Evolutionary conservation across 202 grass and related monocot genomes (phyloP).

Genomic region (Setaria viridis): DNA sequence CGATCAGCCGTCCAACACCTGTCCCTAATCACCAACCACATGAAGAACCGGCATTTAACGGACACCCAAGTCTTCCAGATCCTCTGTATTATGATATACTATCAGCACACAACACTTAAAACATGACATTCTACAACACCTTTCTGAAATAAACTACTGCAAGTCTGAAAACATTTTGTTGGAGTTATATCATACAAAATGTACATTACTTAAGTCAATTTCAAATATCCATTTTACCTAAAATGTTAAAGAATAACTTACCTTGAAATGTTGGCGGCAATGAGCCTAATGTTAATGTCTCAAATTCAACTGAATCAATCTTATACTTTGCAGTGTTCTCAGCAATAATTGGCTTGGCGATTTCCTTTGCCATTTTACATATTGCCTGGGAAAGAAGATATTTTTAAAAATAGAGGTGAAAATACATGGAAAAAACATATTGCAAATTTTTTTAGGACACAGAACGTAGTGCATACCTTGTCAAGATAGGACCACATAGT

Average conservation of each 20-base stretch:
- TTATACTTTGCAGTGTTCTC: conserved; percentile 84
- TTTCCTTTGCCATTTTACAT: conserved; percentile 82
- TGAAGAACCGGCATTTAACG: too few relatives aligned
- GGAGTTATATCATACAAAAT: conserved; percentile 20
- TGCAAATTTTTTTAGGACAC: neutral
- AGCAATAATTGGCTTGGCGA: conserved; percentile 81
- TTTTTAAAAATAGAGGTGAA: neutral
- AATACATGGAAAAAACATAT: conserved; percentile 15
- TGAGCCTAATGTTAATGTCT: conserved; percentile 79
- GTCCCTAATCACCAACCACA: too few relatives aligned
- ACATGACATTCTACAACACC: neutral
- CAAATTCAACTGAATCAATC: conserved; percentile 87
- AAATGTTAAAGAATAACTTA: conserved; percentile 43
- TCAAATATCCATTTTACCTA: neutral
- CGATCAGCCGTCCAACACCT: too few relatives aligned
- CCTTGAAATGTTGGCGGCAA: conserved; percentile 86
- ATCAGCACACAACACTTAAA: neutral
- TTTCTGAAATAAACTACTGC: neutral
- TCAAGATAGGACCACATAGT: conserved; percentile 88
- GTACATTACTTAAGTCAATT: neutral
- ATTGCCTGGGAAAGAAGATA: conserved; percentile 61
- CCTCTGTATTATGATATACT: neutral
- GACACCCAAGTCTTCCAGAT: too few relatives aligned
- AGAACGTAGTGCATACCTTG: conserved; percentile 54
- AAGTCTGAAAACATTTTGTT: neutral